phyloP scores from a whole-genome alignment of 768 basidiomycete genomes.

The Kwoniella botswanensis region DNA sequence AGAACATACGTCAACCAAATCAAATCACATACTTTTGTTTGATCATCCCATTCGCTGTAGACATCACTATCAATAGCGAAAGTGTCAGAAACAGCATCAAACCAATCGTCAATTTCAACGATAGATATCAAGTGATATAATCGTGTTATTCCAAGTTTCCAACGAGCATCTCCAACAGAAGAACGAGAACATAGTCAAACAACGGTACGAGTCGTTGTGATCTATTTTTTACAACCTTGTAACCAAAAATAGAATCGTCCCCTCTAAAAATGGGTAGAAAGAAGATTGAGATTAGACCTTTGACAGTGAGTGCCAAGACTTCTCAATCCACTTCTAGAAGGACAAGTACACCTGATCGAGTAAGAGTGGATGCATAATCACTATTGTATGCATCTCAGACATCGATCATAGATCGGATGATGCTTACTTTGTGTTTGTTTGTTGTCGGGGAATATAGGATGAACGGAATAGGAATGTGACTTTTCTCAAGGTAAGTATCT shows the following conservation, averaged over 20 bases:
- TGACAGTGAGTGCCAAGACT: constrained; percentile 44
- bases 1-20: not conserved
- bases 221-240: not conserved
- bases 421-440: not conserved
- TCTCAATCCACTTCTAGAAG: not conserved
- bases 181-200: too few relatives aligned
- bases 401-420: not conserved
- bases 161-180: too few relatives aligned
- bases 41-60: not conserved
- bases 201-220: too few relatives aligned
- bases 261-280: constrained; percentile 51
- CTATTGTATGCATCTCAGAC: not conserved
- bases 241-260: constrained; percentile 2
- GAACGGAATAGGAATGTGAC: constrained; percentile 58
- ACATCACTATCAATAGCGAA: not conserved
- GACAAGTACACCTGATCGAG: too few relatives aligned
- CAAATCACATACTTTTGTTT: not conserved
- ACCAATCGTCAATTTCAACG: not conserved
- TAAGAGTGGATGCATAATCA: not conserved
- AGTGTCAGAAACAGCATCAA: not conserved
- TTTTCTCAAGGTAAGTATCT: constrained; percentile 52
- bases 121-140: not conserved
- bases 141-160: not conserved
- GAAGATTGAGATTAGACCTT: constrained; percentile 56
- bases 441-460: constrained; percentile 33